A percentile compares a stretch with the other conserved stretches of the same genome.
Evolutionary conservation across 768 basidiomycete species (phyloP).

Genomic region (Serendipita sp.): DNA sequence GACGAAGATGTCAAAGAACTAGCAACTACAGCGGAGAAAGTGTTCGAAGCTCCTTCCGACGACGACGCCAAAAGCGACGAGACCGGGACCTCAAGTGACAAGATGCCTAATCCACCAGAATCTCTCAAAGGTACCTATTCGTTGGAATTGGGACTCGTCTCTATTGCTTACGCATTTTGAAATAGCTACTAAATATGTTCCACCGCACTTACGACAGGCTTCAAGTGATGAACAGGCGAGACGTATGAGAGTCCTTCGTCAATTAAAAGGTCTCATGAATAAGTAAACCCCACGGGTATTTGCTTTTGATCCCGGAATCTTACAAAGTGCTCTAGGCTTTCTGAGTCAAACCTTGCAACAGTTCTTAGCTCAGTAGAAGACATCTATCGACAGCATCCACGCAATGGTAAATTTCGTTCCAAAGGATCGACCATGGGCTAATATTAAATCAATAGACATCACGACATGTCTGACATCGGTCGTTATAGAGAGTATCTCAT

Average conservation of each 20-base stretch:
- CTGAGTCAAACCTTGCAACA: slow-evolving; percentile 69
- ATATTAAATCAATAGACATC: slow-evolving; percentile 38
- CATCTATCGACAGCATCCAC: slow-evolving; percentile 55
- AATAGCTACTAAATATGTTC: slow-evolving; percentile 47
- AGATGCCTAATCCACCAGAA: slow-evolving; percentile 13
- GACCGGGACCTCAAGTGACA: slow-evolving; percentile 10
- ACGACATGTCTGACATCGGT: slow-evolving; percentile 61
- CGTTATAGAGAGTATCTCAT: slow-evolving; percentile 62
- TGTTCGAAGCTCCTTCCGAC: slow-evolving; percentile 8
- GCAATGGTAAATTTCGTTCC: slow-evolving; percentile 44
- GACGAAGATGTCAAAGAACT: slow-evolving; percentile 17
- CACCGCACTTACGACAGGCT: slow-evolving; percentile 53
- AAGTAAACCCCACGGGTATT: slow-evolving; percentile 29
- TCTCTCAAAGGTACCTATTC: slow-evolving; percentile 10
- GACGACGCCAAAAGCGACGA: slow-evolving; percentile 22
- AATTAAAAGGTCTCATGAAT: slow-evolving; percentile 78
- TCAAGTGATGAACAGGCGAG: slow-evolving; percentile 23
- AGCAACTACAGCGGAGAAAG: slow-evolving; percentile 10
- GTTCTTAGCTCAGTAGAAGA: slow-evolving; percentile 62
- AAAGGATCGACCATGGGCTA: not conserved
- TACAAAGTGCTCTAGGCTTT: slow-evolving; percentile 38
- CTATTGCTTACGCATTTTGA: slow-evolving; percentile 1
- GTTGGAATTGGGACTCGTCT: not conserved
- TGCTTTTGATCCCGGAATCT: too few species aligned
- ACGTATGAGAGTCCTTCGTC: slow-evolving; percentile 40